Percentiles rank a stretch among this genome's conserved stretches.
These are phyloP conservation scores for Maudiozyma serrabonitensis DNA, from an alignment of 805 yeast genomes.

Conservation along the genomic window DNA sequence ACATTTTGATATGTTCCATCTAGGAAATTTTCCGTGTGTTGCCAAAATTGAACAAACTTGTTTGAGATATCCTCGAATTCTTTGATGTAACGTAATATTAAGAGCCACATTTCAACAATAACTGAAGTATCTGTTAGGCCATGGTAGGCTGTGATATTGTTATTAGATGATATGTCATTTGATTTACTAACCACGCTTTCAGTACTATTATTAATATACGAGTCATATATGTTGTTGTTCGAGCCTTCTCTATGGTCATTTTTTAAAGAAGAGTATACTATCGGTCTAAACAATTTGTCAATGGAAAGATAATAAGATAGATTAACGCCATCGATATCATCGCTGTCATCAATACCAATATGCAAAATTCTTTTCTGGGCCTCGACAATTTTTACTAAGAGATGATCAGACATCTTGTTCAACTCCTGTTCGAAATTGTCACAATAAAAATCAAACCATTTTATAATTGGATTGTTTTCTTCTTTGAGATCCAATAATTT, in stretches of 20 bases:
- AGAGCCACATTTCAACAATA: conserved; percentile 52
- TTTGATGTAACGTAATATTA: conserved; percentile 33
- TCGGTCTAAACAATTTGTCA: conserved; percentile 9
- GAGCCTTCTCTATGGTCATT: neutral
- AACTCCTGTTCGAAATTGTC: conserved; percentile 32
- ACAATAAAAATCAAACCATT: conserved; percentile 49
- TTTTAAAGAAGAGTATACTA: neutral
- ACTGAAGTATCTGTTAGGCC: conserved; percentile 43
- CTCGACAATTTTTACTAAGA: conserved; percentile 32
- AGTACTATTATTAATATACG: neutral
- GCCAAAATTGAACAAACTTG: conserved; percentile 44
- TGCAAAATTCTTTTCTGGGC: conserved; percentile 34
- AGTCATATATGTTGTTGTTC: neutral
- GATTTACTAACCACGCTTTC: neutral
- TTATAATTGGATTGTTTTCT: conserved; percentile 52
- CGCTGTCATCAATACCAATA: conserved; percentile 6
- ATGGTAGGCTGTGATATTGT: neutral
- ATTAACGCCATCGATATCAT: conserved; percentile 24
- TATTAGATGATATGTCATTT: neutral
- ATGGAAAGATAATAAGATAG: conserved; percentile 27
- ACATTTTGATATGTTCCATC: conserved; percentile 37
- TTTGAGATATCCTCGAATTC: conserved; percentile 32
- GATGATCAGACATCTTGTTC: conserved; percentile 34
- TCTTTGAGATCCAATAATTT: conserved; percentile 54
- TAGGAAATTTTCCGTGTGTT: conserved; percentile 43